phyloP scores from a whole-genome alignment of 2,329 filamentous ascomycete species.

The Colletotrichum sp. region DNA sequence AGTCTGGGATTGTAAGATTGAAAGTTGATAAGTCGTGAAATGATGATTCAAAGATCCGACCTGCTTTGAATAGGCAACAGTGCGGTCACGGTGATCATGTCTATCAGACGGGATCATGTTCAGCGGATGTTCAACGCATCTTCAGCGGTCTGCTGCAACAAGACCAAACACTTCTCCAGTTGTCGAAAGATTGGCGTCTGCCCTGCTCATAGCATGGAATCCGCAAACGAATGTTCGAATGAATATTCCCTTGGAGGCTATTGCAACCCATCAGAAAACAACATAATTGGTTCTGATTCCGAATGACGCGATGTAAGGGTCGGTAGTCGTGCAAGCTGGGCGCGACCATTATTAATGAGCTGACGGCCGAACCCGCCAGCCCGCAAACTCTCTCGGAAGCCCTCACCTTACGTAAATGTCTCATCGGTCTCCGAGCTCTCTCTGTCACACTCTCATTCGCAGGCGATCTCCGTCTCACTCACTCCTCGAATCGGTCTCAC shows the following conservation, averaged over 20 bases:
- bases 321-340: neutral
- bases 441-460: neutral
- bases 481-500: neutral
- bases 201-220: neutral
- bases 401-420: slow-evolving; percentile 1
- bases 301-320: neutral
- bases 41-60: neutral
- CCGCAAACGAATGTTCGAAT: neutral
- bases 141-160: neutral
- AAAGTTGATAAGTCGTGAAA: neutral
- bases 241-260: neutral
- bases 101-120: neutral
- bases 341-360: neutral
- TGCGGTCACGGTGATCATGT: neutral
- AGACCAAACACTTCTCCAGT: neutral
- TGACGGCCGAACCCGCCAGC: neutral
- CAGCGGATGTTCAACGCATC: neutral
- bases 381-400: neutral
- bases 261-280: neutral
- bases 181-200: neutral
- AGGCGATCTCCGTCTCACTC: neutral
- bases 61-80: neutral
- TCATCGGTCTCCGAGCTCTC: neutral
- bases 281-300: neutral
- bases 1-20: slow-evolving; percentile 31